A percentile compares a stretch with the other conserved stretches of the same genome.
Evolutionary conservation across 768 basidiomycete species (phyloP).

Genomic region (Boletales sp.): DNA sequence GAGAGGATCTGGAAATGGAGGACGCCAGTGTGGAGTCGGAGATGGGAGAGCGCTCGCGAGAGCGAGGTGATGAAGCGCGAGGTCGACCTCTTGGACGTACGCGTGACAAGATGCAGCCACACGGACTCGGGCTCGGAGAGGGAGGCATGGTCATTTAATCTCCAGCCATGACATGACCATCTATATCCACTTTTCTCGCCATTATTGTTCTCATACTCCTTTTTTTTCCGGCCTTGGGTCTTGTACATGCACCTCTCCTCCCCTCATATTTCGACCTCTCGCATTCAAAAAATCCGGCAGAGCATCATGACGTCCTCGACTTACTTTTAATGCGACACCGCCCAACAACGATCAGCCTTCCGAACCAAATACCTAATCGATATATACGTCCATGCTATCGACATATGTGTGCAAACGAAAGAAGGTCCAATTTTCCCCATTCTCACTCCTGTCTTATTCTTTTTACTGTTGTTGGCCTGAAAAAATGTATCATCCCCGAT

Average conservation of each 20-base stretch:
- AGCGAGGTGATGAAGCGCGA: constrained; percentile 4
- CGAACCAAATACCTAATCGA: no score
- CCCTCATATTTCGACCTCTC: not conserved
- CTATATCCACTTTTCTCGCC: not conserved
- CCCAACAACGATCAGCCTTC: no score
- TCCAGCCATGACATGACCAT: not conserved
- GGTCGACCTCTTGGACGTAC: constrained; percentile 18
- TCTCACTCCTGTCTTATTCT: no score
- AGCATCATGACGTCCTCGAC: not conserved
- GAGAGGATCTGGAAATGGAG: constrained; percentile 21
- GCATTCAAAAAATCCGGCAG: not conserved
- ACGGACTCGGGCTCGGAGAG: constrained; percentile 8
- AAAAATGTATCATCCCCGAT: no score
- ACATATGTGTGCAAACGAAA: no score
- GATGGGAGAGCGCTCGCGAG: constrained; percentile 1
- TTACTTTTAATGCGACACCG: not conserved
- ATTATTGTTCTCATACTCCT: not conserved
- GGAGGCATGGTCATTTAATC: constrained; percentile 16
- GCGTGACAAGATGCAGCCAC: constrained; percentile 14
- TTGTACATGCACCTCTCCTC: not conserved
- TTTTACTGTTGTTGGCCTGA: no score
- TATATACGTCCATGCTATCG: no score
- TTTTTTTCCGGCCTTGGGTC: not conserved
- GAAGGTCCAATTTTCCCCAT: no score
- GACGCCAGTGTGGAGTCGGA: constrained; percentile 1